These are phyloP conservation scores for Miscanthus lutarioriparius DNA, from an alignment of 176 grass and related monocot species.

Conservation along the genomic window DNA sequence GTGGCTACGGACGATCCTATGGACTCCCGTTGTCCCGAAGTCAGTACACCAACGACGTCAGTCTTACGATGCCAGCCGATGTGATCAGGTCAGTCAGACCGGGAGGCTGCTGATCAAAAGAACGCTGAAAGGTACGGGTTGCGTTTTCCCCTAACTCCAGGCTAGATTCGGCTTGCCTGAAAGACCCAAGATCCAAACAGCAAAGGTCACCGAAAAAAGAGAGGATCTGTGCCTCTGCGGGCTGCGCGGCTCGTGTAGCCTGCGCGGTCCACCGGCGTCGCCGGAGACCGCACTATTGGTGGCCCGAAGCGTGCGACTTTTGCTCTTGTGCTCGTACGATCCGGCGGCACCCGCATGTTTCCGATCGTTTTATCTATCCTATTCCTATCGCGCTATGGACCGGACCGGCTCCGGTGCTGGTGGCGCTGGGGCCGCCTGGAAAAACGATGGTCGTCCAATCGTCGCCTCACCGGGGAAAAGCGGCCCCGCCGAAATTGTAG, in stretches of 20 bases:
- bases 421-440: neutral
- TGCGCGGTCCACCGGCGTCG: neutral
- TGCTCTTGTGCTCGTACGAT: neutral
- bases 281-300: conserved; percentile 31
- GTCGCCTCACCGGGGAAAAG: neutral
- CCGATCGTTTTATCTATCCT: neutral
- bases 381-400: conserved; percentile 8
- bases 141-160: neutral
- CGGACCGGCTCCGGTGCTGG: neutral
- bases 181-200: neutral
- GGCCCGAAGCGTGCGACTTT: conserved; percentile 16
- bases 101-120: neutral
- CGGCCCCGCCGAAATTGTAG: neutral
- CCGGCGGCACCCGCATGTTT: neutral
- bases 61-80: neutral
- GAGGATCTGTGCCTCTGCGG: neutral
- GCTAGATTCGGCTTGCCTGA: neutral
- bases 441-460: conserved; percentile 3
- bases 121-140: neutral
- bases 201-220: neutral
- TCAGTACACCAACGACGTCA: neutral
- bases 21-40: too few relatives aligned
- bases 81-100: neutral
- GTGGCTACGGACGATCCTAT: too few relatives aligned
- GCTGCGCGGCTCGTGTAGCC: neutral